Evolutionary conservation across 495 filamentous ascomycete genomes (phyloP).

Genomic region (Penicillium longicatenatum): DNA sequence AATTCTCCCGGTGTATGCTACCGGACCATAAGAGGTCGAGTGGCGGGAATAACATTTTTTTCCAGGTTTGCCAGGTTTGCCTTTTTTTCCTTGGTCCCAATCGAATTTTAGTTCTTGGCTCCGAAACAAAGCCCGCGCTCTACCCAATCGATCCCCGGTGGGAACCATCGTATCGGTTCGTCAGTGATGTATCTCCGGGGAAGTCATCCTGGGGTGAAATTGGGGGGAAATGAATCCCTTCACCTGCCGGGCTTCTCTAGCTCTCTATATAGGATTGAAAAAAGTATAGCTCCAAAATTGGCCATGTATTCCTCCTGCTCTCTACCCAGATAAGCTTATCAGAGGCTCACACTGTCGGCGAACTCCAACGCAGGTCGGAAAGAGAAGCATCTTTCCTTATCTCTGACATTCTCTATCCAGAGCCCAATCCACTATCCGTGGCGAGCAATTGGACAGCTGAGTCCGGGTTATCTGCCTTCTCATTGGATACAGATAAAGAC

Average conservation of each 20-base stretch:
- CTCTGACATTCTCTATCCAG: neutral
- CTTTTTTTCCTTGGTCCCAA: conserved; percentile 3
- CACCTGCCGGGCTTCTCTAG: neutral
- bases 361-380: neutral
- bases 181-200: conserved; percentile 8
- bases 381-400: neutral
- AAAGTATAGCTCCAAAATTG: neutral
- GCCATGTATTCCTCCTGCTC: neutral
- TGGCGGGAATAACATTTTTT: conserved; percentile 3
- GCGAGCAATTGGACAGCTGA: conserved; percentile 4
- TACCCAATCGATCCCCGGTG: conserved; percentile 3
- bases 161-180: neutral
- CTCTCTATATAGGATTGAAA: neutral
- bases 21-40: neutral
- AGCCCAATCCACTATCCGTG: conserved; percentile 2
- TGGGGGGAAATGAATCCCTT: neutral
- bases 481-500: conserved; percentile 12
- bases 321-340: neutral
- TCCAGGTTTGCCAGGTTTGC: neutral
- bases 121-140: neutral
- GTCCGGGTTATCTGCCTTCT: neutral
- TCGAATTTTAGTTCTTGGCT: neutral
- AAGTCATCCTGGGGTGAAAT: neutral
- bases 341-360: neutral
- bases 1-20: conserved; percentile 4